Evolutionary conservation across 352 stramenopile genomes (phyloP).

Genomic region (Phytophthora hibernalis): DNA sequence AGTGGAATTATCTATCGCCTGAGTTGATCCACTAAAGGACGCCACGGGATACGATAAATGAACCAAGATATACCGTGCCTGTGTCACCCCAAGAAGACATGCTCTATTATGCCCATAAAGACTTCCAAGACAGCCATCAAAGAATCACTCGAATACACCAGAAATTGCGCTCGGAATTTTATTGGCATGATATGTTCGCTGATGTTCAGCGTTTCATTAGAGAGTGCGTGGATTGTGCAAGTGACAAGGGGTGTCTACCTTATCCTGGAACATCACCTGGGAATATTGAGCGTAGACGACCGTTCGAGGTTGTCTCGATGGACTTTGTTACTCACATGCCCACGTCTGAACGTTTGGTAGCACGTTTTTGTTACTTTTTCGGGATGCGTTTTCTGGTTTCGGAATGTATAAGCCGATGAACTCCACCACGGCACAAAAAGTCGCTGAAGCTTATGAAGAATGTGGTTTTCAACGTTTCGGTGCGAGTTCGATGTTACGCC

Average conservation of each 20-base stretch:
- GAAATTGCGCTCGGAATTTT: background rate
- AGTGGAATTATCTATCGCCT: background rate
- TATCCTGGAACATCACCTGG: background rate
- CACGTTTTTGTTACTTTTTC: background rate
- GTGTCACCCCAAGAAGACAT: background rate
- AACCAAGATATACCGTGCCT: background rate
- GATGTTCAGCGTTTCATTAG: background rate
- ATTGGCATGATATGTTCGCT: background rate
- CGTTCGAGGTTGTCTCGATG: constrained; percentile 3
- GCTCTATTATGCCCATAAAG: background rate
- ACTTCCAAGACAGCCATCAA: background rate
- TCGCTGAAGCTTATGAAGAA: background rate
- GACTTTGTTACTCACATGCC: constrained; percentile 1
- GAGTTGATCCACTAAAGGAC: background rate
- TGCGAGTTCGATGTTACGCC: no score
- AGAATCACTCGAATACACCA: background rate
- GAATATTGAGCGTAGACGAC: background rate
- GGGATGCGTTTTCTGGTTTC: no score
- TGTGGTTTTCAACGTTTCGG: background rate
- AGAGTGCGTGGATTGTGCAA: background rate
- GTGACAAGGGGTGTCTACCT: background rate
- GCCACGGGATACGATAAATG: background rate
- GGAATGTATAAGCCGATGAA: no score
- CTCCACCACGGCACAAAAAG: background rate
- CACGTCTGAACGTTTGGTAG: constrained; percentile 3